Evolutionary conservation across 1,139 yeast genomes (phyloP).

Genomic region (Ashbya aceris): DNA sequence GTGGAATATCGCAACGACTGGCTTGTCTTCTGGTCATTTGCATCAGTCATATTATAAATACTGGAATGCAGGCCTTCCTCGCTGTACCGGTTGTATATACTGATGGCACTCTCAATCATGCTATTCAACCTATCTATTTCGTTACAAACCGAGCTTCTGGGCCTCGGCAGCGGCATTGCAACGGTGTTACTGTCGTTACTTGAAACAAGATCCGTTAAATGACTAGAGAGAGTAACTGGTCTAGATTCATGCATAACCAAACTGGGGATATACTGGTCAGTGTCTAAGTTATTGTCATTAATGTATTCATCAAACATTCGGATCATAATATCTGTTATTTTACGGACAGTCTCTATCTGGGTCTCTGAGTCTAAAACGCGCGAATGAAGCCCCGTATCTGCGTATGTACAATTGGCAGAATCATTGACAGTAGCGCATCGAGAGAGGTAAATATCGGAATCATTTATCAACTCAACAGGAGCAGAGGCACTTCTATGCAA

Average conservation of each 20-base stretch:
- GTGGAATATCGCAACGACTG: background rate
- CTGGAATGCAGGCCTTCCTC: background rate
- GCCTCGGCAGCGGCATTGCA: background rate
- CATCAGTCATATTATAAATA: background rate
- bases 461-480: slow-evolving; percentile 1
- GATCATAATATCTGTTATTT: slow-evolving; percentile 1
- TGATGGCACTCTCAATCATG: slow-evolving; percentile 1
- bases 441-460: background rate
- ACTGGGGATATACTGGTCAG: no score
- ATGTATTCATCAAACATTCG: slow-evolving; percentile 3
- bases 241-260: no score
- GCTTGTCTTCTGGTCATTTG: background rate
- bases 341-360: slow-evolving; percentile 1
- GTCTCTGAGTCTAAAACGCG: background rate
- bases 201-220: no score
- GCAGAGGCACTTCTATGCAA: slow-evolving; percentile 1
- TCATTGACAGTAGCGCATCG: background rate
- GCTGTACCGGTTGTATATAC: background rate
- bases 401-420: background rate
- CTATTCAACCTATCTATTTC: slow-evolving; percentile 1
- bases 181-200: no score
- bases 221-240: no score
- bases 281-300: background rate
- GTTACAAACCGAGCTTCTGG: background rate
- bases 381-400: background rate